Conservation (phyloP, 768 basidiomycete genomes). For the Cystobasidium onofrii region DNA sequence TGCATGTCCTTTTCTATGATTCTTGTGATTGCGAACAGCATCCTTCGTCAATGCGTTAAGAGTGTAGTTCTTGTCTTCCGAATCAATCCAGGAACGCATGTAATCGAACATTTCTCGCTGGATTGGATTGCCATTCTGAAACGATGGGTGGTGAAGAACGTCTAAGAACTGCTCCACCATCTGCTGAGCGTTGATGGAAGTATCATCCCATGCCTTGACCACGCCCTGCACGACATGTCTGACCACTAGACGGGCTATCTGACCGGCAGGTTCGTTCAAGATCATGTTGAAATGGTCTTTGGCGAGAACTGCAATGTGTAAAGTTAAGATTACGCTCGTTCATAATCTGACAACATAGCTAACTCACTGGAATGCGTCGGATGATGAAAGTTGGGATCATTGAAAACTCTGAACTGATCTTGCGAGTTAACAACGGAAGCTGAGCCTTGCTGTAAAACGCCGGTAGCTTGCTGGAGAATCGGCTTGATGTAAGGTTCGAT, state of each 20-base stretch:
- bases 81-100: conserved; percentile 58
- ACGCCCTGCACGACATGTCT: conserved; percentile 46
- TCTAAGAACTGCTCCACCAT: conserved; percentile 48
- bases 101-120: conserved; percentile 65
- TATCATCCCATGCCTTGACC: conserved; percentile 49
- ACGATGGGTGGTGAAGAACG: conserved; percentile 77
- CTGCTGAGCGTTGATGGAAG: background rate
- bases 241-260: conserved; percentile 46
- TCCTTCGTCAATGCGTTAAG: conserved; percentile 58
- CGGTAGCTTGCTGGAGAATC: conserved; percentile 57
- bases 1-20: conserved; percentile 51
- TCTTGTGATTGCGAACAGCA: conserved; percentile 63
- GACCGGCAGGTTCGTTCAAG: conserved; percentile 44
- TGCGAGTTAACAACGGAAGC: conserved; percentile 53
- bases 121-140: conserved; percentile 60
- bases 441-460: conserved; percentile 57
- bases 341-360: conserved; percentile 15
- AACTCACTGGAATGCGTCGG: conserved; percentile 37
- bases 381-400: conserved; percentile 53
- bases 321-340: background rate
- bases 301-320: conserved; percentile 3
- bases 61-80: conserved; percentile 50
- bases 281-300: conserved; percentile 27
- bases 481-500: conserved; percentile 80
- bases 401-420: conserved; percentile 54